These are phyloP conservation scores for Deuterostichococcus epilithicus DNA, from an alignment of 139 green algal genomes.

Conservation along the genomic window DNA sequence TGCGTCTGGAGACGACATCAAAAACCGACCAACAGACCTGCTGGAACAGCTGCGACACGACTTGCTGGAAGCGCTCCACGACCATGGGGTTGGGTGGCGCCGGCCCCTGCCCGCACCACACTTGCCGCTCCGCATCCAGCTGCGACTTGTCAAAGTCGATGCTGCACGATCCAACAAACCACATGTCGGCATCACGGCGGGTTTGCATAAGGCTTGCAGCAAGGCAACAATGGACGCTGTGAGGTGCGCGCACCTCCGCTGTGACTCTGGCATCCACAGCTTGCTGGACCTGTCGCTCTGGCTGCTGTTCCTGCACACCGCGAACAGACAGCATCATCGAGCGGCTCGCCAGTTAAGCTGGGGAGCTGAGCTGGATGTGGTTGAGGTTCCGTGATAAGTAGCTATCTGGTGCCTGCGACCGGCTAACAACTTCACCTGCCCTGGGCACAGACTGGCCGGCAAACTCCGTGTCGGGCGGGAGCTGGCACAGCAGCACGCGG, in stretches of 20 bases:
- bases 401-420: no score
- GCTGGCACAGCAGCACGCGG: no score
- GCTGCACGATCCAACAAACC: background rate
- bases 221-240: no score
- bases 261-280: background rate
- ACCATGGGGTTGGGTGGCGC: constrained; percentile 84
- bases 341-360: no score
- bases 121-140: constrained; percentile 3
- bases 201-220: no score
- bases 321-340: no score
- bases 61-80: constrained; percentile 94
- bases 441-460: background rate
- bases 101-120: constrained; percentile 55
- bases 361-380: no score
- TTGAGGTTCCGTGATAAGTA: no score
- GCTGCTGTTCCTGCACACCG: background rate
- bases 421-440: background rate
- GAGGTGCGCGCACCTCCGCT: background rate
- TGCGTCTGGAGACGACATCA: no score
- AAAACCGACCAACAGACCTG: constrained; percentile 72
- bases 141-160: constrained; percentile 1
- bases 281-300: background rate
- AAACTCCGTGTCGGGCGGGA: background rate
- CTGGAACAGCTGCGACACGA: constrained; percentile 96
- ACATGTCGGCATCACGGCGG: no score